Percentiles rank a stretch among this genome's conserved stretches.
Conservation (phyloP, 2,329 filamentous ascomycete genomes). For the Akanthomyces uredinophilus region DNA sequence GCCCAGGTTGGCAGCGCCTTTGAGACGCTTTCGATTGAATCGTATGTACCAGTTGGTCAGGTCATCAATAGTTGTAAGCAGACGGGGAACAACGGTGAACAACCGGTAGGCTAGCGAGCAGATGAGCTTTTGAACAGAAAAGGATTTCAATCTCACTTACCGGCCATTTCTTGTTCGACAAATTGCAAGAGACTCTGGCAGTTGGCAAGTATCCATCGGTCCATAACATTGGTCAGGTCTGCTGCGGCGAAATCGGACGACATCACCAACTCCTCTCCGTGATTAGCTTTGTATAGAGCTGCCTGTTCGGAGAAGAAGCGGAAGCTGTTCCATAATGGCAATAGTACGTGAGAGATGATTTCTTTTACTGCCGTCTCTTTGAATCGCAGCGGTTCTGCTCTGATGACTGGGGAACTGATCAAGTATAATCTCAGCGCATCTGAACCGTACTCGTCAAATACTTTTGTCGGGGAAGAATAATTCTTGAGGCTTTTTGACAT, state of each 20-base stretch:
- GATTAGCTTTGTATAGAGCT: slow-evolving; percentile 20
- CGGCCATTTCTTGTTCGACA: slow-evolving; percentile 80
- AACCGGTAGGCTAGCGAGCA: slow-evolving; percentile 54
- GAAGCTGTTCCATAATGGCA: slow-evolving; percentile 27
- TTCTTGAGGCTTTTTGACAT: slow-evolving; percentile 27
- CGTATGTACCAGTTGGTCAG: slow-evolving; percentile 91
- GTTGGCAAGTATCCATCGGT: slow-evolving; percentile 81
- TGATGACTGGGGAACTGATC: slow-evolving; percentile 26
- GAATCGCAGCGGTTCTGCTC: slow-evolving; percentile 24
- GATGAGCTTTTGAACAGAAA: neutral
- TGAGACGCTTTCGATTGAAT: slow-evolving; percentile 78
- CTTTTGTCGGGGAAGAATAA: slow-evolving; percentile 21
- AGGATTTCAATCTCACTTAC: slow-evolving; percentile 32
- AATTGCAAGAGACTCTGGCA: slow-evolving; percentile 82
- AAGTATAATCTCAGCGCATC: slow-evolving; percentile 25
- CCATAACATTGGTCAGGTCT: slow-evolving; percentile 57
- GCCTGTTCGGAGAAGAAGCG: slow-evolving; percentile 24
- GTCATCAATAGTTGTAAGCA: slow-evolving; percentile 75
- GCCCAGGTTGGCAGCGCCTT: slow-evolving; percentile 66
- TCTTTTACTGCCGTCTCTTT: slow-evolving; percentile 24
- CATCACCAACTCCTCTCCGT: slow-evolving; percentile 19
- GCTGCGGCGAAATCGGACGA: slow-evolving; percentile 16
- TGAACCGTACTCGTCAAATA: slow-evolving; percentile 22
- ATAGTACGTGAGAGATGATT: slow-evolving; percentile 22
- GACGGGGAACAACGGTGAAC: slow-evolving; percentile 77